Conservation (phyloP, 2,329 filamentous ascomycete genomes). For the Hypoxylon sp. region DNA sequence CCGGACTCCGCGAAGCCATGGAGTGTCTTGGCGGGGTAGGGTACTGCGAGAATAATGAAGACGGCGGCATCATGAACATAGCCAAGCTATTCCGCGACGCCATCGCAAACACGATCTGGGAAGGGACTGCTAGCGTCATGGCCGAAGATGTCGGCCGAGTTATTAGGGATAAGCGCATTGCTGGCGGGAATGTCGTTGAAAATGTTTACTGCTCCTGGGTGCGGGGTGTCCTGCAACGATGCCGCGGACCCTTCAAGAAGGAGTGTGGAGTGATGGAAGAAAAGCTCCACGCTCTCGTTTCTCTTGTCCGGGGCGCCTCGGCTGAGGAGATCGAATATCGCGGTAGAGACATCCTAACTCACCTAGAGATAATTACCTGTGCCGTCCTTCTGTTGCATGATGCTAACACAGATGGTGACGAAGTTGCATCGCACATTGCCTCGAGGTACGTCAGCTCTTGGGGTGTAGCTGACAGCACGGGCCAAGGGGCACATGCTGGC, state of each 20-base stretch:
- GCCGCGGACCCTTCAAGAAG: conserved; percentile 2
- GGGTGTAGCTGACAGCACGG: background rate
- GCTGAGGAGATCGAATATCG: conserved; percentile 10
- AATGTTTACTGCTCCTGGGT: conserved; percentile 29
- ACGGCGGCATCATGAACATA: conserved; percentile 68
- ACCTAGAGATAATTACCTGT: conserved; percentile 11
- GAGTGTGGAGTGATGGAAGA: conserved; percentile 16
- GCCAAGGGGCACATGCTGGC: background rate
- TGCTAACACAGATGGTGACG: conserved; percentile 4
- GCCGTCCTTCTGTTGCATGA: conserved; percentile 17
- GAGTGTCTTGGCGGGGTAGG: conserved; percentile 49
- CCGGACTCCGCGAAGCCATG: conserved; percentile 44
- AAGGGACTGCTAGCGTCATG: conserved; percentile 44
- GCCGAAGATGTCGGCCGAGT: conserved; percentile 32
- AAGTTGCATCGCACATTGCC: conserved; percentile 14
- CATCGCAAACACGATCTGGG: conserved; percentile 47
- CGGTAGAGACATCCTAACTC: conserved; percentile 9
- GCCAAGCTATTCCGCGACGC: conserved; percentile 69
- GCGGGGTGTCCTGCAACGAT: background rate
- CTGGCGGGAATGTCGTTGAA: conserved; percentile 22
- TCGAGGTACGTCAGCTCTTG: conserved; percentile 15
- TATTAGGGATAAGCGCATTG: conserved; percentile 28
- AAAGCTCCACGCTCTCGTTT: conserved; percentile 7
- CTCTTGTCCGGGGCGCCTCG: background rate
- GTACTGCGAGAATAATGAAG: conserved; percentile 60